Evolutionary conservation across 257 asterid genomes (phyloP), one percentile per base, ranked within the genome.

Genomic region (Solanum gandarillasii): DNA sequence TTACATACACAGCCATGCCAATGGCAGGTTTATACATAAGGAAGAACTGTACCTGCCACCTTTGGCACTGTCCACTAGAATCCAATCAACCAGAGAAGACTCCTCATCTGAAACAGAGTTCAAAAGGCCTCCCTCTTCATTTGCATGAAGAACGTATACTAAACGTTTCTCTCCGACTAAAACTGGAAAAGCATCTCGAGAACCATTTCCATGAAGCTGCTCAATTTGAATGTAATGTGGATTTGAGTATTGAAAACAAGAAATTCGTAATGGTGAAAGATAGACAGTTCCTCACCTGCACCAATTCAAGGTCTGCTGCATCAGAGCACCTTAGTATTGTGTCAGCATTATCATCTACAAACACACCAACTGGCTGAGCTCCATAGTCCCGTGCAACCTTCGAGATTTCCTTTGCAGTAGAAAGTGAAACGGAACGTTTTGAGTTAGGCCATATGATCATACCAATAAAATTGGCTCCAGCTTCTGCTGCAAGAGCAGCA

Each of bases 371-470:
- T 31, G 99, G 97, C 88, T 90, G 91, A 52, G 98, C 97, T 88
- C 99, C 99, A 89, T 93, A 87, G 84, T 91, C 92, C 68, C 94
- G 87, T 11, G 97, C 95, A 62, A 91, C 97, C 88, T 91, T 92
- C 16, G 99, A 95, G 67, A 97, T 97, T 90, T 96, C 98, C 91
- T 95, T 97, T 18, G 99, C 99, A 89, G 92, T 90, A 81, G 92
- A 73, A 46, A 95, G 92, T 12, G 99, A 92, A 85, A 97, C 71
- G 18, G 99, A 95, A 58, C 99, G 94, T 89, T 95, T 96, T 27
- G 99, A 96, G 89, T 96, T 91, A 83, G 99, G 99, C 98, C 98
- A 97, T 83, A 95, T 86, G 92, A 97, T 96, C 98, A 95, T 96
- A 89, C 99, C 99, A 9, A 97, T 92, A 76, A 95, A 92, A 90